phyloP scores from a whole-genome alignment of 805 yeast species.

The Starmerella vitae region DNA sequence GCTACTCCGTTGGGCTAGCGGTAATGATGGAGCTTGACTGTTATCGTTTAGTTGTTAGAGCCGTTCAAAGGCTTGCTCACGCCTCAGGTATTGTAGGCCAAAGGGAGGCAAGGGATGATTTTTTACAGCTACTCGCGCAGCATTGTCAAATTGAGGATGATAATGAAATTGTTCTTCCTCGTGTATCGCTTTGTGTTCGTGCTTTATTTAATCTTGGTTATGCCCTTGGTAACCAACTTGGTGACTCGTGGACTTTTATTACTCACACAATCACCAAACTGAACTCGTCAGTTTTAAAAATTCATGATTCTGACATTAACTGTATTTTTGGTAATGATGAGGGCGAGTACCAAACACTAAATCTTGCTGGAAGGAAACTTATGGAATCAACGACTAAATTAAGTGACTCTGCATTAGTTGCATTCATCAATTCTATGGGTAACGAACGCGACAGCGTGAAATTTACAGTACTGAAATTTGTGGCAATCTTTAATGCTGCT shows the following conservation, averaged over 20 bases:
- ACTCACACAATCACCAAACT: constrained; percentile 24
- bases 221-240: constrained; percentile 66
- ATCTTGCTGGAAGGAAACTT: constrained; percentile 44
- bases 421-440: constrained; percentile 35
- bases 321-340: constrained; percentile 12
- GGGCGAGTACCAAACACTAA: constrained; percentile 32
- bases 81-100: constrained; percentile 65
- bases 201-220: constrained; percentile 66
- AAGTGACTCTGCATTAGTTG: constrained; percentile 37
- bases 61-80: constrained; percentile 71
- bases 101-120: constrained; percentile 43
- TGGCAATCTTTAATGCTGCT: constrained; percentile 39
- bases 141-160: constrained; percentile 11
- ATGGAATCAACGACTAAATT: constrained; percentile 49
- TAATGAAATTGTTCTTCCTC: constrained; percentile 33
- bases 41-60: constrained; percentile 53
- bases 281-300: constrained; percentile 4
- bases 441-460: background rate
- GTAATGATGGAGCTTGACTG: constrained; percentile 57
- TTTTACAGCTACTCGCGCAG: constrained; percentile 27
- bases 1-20: constrained; percentile 42
- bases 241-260: constrained; percentile 50
- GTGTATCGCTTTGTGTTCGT: constrained; percentile 63
- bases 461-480: constrained; percentile 35
- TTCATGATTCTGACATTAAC: background rate